phyloP scores from a whole-genome alignment of 352 stramenopile genomes.

The Globisporangium spinosum region DNA sequence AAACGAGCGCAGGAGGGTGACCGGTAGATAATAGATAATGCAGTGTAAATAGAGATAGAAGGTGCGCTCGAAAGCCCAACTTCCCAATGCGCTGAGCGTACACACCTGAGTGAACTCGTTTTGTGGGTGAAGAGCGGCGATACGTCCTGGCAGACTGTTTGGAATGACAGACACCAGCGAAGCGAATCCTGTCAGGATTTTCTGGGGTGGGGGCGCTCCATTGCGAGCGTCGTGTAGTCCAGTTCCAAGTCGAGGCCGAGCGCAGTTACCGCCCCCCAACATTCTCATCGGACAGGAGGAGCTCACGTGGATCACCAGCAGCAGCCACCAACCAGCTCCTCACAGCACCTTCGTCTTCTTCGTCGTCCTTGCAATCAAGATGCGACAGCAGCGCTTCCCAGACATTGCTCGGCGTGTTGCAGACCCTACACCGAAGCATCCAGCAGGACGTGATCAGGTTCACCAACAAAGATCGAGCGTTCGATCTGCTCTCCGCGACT shows the following conservation, averaged over 20 bases:
- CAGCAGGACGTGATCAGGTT: constrained; percentile 33
- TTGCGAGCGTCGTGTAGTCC: background rate
- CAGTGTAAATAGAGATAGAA: constrained; percentile 3
- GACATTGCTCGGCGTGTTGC: constrained; percentile 42
- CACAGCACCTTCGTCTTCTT: background rate
- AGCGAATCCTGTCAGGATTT: constrained; percentile 23
- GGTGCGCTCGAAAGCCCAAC: background rate
- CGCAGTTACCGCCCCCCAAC: background rate
- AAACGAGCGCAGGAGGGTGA: background rate
- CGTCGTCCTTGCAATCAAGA: background rate
- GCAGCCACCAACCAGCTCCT: background rate
- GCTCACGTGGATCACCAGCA: background rate
- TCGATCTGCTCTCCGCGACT: constrained; percentile 22
- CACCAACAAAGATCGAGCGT: constrained; percentile 23
- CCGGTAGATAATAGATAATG: background rate
- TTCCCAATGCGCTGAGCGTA: background rate
- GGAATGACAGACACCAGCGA: constrained; percentile 9
- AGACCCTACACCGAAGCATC: constrained; percentile 47
- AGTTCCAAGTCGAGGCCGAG: background rate
- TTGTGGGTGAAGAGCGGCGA: background rate
- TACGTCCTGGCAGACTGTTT: background rate
- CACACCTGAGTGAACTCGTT: background rate
- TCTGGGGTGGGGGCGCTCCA: constrained; percentile 23
- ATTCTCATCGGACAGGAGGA: background rate
- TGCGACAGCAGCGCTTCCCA: constrained; percentile 15